phyloP scores from a whole-genome alignment of 805 yeast genomes.

The Sugiyamaella chiloensis region DNA sequence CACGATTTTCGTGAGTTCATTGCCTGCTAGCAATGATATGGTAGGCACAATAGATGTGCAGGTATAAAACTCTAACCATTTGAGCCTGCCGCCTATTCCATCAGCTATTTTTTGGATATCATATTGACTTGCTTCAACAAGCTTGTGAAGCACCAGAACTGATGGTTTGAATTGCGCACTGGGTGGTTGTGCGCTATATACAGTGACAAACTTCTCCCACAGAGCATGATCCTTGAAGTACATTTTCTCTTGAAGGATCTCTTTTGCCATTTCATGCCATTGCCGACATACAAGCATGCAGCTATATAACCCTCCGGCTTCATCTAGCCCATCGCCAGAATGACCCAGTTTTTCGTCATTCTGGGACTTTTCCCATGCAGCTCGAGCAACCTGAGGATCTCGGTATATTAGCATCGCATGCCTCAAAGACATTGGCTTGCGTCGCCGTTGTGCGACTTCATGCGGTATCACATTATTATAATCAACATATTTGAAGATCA shows the following conservation, averaged over 20 bases:
- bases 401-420: constrained; percentile 70
- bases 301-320: constrained; percentile 40
- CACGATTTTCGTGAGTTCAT: constrained; percentile 43
- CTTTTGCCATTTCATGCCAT: constrained; percentile 57
- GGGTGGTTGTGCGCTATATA: neutral
- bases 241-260: constrained; percentile 53
- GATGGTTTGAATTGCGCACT: constrained; percentile 27
- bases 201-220: constrained; percentile 42
- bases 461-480: constrained; percentile 53
- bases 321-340: constrained; percentile 12
- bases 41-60: constrained; percentile 72
- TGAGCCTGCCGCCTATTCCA: constrained; percentile 47
- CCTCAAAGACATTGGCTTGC: constrained; percentile 64
- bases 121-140: constrained; percentile 51
- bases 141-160: constrained; percentile 64
- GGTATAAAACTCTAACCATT: constrained; percentile 76
- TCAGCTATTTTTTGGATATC: constrained; percentile 49
- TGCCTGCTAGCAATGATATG: constrained; percentile 41
- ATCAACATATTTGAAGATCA: constrained; percentile 62
- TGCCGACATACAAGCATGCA: constrained; percentile 68
- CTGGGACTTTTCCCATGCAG: constrained; percentile 41
- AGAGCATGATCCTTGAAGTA: constrained; percentile 50
- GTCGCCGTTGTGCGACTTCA: constrained; percentile 56
- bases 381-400: constrained; percentile 45
- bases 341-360: constrained; percentile 16